These are phyloP conservation scores for Epichloe bromicola DNA, from an alignment of 2,329 filamentous ascomycete species.

Conservation along the genomic window DNA sequence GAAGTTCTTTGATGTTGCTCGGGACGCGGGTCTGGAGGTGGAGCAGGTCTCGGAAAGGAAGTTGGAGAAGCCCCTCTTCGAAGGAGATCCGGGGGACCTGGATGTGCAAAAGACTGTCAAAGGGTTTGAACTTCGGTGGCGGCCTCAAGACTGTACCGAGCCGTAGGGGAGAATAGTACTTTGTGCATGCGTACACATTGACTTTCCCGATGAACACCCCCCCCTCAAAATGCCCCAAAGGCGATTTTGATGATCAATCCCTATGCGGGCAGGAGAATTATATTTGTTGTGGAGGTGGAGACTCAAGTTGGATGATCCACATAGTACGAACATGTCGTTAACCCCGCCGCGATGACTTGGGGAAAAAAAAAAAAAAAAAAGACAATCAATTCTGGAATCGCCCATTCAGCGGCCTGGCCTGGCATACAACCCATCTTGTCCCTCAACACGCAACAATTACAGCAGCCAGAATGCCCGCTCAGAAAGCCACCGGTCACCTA, in stretches of 20 bases:
- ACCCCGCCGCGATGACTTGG: no score
- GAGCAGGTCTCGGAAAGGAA: slow-evolving; percentile 69
- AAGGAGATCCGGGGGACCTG: slow-evolving; percentile 71
- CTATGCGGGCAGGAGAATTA: not conserved
- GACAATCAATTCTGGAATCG: no score
- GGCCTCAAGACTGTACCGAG: not conserved
- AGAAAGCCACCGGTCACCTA: slow-evolving; percentile 10
- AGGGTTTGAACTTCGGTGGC: slow-evolving; percentile 62
- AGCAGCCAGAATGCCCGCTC: slow-evolving; percentile 8
- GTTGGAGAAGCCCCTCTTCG: slow-evolving; percentile 80
- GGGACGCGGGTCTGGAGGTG: slow-evolving; percentile 58
- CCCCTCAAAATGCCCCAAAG: no score
- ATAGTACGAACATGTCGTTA: no score
- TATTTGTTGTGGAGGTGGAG: not conserved
- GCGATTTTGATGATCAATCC: not conserved
- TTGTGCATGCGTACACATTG: not conserved
- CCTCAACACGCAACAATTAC: not conserved
- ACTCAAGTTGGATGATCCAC: not conserved
- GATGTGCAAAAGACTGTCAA: slow-evolving; percentile 70
- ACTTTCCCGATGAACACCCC: no score
- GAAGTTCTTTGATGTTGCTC: slow-evolving; percentile 69
- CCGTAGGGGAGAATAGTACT: not conserved
- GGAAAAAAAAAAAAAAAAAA: no score
- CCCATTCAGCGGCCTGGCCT: no score
- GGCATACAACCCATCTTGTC: no score